Conservation (phyloP, 805 yeast species). For the Yamadazyma olivae region DNA sequence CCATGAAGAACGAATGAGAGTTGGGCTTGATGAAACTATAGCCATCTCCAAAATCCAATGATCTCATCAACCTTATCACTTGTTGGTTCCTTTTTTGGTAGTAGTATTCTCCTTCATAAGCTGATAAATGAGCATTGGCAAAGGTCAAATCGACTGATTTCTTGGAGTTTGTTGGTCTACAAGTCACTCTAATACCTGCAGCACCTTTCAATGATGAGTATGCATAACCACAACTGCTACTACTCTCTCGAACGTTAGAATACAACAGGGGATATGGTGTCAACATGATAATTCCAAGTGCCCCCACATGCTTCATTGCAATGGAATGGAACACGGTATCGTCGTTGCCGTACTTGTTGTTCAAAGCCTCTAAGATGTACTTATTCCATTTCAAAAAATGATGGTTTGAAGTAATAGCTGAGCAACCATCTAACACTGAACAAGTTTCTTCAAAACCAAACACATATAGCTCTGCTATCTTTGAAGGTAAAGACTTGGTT, state of each 20-base stretch:
- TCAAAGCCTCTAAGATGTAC: slow-evolving; percentile 31
- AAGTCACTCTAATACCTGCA: slow-evolving; percentile 53
- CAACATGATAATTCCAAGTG: slow-evolving; percentile 53
- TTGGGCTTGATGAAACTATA: slow-evolving; percentile 48
- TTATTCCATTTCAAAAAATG: slow-evolving; percentile 36
- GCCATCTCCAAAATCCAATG: slow-evolving; percentile 58
- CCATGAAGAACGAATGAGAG: slow-evolving; percentile 68
- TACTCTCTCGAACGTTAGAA: slow-evolving; percentile 22
- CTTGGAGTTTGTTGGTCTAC: slow-evolving; percentile 18
- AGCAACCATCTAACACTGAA: slow-evolving; percentile 52
- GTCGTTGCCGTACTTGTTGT: slow-evolving; percentile 25
- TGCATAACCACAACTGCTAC: slow-evolving; percentile 53
- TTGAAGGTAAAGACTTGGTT: slow-evolving; percentile 22
- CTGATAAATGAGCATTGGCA: slow-evolving; percentile 70
- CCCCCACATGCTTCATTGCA: slow-evolving; percentile 49
- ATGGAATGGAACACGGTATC: slow-evolving; percentile 37
- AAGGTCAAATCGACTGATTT: slow-evolving; percentile 49
- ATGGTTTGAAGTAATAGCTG: slow-evolving; percentile 31
- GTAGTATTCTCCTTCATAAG: slow-evolving; percentile 64
- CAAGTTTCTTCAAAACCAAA: slow-evolving; percentile 70
- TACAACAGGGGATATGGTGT: slow-evolving; percentile 40
- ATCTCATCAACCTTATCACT: slow-evolving; percentile 45
- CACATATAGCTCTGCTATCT: slow-evolving; percentile 45
- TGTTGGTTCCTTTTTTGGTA: slow-evolving; percentile 51
- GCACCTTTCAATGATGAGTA: slow-evolving; percentile 75